Base-by-base conservation (phyloP, 768 basidiomycete genomes). In the Pisolithus marmoratus region DNA sequence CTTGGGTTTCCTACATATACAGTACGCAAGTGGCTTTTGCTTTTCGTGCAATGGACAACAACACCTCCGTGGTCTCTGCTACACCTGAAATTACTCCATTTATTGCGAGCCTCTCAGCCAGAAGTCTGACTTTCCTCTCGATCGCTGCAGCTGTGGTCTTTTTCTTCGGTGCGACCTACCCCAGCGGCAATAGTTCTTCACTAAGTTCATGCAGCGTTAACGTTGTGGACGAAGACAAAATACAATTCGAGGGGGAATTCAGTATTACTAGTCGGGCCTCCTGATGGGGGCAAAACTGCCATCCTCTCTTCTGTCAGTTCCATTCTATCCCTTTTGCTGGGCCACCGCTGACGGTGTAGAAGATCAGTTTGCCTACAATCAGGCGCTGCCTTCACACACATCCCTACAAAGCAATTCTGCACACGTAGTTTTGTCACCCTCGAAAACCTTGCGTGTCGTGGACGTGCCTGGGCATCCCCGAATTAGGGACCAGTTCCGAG, bases 391-490 rank as follows among this genome's bases (percentile, higher is more conserved):
- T 40, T 87, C 87, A 3, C 84, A 88, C 58, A 82, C 87, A 3
- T 92, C 90, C 0, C 72, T 93, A 62, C 90, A 93, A 64, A 74
- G 77, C 5, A 93, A 90, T 63, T 69, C 75, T 1, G 77, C 80
- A 4, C 57, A 74, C 5, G 63, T 84, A 31, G 53, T 67, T 5
- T 58, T 84, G n/a, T 63, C 68, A 6, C 55, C 71, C 2, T 72
- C 71, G 40, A 79, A 76, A 58, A 61, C 67, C 14, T 62, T 86
- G 42, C 78, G 73, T 38, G 67, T 87, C 12, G 71, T 90, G 17
- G 90, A 93, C 65, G 69, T 93, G 38, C 90, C 90, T 8, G 90
- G 90, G n/a, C 90, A 93, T 64, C 86, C 90, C 9, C 79, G 90
- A 38, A 77, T 93, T 50, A 71, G 89, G 27, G 79, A 79, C 59